phyloP scores from a whole-genome alignment of 2,329 filamentous ascomycete species.

The Fusarium odoratissimum region DNA sequence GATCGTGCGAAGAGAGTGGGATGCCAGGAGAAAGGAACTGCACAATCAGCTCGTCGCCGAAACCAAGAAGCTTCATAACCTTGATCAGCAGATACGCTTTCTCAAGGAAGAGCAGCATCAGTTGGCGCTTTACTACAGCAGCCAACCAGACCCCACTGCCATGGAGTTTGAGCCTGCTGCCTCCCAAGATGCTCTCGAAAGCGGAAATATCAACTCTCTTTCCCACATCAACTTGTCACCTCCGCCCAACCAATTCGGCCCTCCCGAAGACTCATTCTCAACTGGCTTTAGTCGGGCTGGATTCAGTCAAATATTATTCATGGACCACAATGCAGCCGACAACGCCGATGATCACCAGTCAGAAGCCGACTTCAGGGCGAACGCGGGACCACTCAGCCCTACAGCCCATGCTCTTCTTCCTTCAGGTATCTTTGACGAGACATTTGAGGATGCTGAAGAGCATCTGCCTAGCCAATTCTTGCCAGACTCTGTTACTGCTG shows the following conservation, averaged over 20 bases:
- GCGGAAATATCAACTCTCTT: slow-evolving; percentile 61
- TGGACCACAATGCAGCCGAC: slow-evolving; percentile 58
- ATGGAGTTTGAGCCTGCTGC: slow-evolving; percentile 61
- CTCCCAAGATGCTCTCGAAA: slow-evolving; percentile 60
- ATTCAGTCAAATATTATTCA: slow-evolving; percentile 66
- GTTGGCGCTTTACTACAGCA: slow-evolving; percentile 59
- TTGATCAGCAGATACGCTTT: slow-evolving; percentile 60
- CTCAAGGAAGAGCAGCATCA: slow-evolving; percentile 62
- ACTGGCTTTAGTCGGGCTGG: slow-evolving; percentile 65
- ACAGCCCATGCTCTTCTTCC: slow-evolving; percentile 80
- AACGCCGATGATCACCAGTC: slow-evolving; percentile 58
- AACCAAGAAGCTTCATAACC: slow-evolving; percentile 58
- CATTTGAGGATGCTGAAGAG: slow-evolving; percentile 68
- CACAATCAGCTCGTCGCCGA: slow-evolving; percentile 62
- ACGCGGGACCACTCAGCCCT: slow-evolving; percentile 79
- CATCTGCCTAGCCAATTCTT: slow-evolving; percentile 44
- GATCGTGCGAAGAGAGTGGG: slow-evolving; percentile 67
- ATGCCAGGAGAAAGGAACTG: slow-evolving; percentile 63
- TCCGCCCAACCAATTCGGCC: slow-evolving; percentile 53
- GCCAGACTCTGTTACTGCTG: slow-evolving; percentile 46
- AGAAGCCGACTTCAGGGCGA: slow-evolving; percentile 71
- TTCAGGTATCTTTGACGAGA: slow-evolving; percentile 72
- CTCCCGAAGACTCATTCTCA: slow-evolving; percentile 58
- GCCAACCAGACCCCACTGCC: slow-evolving; percentile 57
- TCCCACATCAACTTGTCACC: slow-evolving; percentile 56